phyloP scores from a whole-genome alignment of 768 basidiomycete species.

The Tephrocybe sp. region DNA sequence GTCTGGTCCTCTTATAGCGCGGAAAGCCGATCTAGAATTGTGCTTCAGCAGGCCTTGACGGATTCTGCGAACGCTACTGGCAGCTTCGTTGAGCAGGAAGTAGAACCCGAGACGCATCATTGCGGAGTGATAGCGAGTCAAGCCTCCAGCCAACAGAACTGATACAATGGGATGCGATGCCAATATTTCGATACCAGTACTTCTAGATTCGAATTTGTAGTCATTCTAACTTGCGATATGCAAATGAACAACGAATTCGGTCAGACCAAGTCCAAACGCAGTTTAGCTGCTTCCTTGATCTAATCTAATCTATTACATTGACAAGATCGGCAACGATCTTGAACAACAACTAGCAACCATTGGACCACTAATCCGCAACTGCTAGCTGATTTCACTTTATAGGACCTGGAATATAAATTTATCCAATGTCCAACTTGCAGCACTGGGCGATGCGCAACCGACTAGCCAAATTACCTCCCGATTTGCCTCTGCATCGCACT shows the following conservation, averaged over 20 bases:
- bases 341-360: no score
- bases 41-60: constrained; percentile 37
- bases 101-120: constrained; percentile 30
- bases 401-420: neutral
- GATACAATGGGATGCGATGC: neutral
- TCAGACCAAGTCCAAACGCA: no score
- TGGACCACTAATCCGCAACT: no score
- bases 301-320: no score
- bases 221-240: no score
- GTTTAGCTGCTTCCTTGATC: no score
- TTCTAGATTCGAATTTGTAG: neutral
- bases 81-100: constrained; percentile 39
- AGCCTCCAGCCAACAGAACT: constrained; percentile 11
- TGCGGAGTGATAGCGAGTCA: constrained; percentile 25
- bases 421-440: constrained; percentile 64
- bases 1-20: constrained; percentile 41
- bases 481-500: constrained; percentile 24
- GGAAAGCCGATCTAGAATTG: constrained; percentile 33
- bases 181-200: neutral
- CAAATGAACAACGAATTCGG: no score
- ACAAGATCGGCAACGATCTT: no score
- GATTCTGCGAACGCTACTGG: constrained; percentile 31
- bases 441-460: constrained; percentile 77
- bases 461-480: constrained; percentile 65
- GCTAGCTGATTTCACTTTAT: neutral